phyloP scores from a whole-genome alignment of 345 rosid species.

The Pugionium dolabratum region DNA sequence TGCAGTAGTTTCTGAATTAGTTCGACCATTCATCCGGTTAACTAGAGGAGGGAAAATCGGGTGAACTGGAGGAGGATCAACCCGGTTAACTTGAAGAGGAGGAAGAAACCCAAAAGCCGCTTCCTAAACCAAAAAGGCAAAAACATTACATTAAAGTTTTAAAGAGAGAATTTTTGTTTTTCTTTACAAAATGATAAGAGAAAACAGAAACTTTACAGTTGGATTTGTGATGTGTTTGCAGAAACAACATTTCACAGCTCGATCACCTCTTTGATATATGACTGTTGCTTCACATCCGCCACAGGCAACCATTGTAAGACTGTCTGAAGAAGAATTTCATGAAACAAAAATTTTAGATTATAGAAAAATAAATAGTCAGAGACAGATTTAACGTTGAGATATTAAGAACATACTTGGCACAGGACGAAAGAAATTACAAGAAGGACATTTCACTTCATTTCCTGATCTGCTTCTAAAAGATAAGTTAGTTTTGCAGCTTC shows the following conservation, averaged over 20 bases:
- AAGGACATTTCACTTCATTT: constrained; percentile 15
- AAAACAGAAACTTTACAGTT: constrained; percentile 7
- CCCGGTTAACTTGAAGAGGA: neutral
- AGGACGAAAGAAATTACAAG: neutral
- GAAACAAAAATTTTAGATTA: too few species aligned
- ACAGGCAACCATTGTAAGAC: constrained; percentile 17
- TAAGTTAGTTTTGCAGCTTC: constrained; percentile 12
- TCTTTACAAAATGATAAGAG: neutral
- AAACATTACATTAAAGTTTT: neutral
- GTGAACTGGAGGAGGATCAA: neutral
- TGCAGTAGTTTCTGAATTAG: constrained; percentile 10
- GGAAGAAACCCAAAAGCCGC: neutral
- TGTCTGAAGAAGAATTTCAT: too few species aligned
- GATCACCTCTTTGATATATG: constrained; percentile 1
- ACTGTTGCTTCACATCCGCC: constrained; percentile 24
- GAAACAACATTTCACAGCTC: constrained; percentile 32
- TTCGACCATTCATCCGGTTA: neutral
- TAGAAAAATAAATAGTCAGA: too few species aligned
- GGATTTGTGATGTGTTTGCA: constrained; percentile 29
- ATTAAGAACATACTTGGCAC: neutral
- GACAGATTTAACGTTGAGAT: too few species aligned
- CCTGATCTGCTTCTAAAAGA: neutral
- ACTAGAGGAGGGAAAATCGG: too few species aligned
- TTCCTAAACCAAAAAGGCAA: constrained; percentile 4
- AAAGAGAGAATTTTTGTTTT: neutral